phyloP scores from a whole-genome alignment of 768 basidiomycete genomes.

The Psilocybe tampanensis region DNA sequence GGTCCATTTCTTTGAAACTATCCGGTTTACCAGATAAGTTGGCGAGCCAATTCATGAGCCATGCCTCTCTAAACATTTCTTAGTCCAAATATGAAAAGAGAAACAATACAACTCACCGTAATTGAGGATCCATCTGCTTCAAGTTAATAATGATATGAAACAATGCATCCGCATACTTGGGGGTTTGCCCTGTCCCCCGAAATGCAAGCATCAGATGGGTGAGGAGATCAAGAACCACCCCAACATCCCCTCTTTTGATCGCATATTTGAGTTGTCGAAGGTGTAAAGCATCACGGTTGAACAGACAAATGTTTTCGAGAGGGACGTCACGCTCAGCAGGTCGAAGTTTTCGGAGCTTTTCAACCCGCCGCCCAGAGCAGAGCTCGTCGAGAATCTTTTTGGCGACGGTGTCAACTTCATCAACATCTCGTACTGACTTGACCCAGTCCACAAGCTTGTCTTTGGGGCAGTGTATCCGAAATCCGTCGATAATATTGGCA shows the following conservation, averaged over 20 bases:
- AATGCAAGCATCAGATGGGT: constrained; percentile 16
- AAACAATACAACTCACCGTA: constrained; percentile 10
- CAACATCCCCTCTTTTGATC: constrained; percentile 19
- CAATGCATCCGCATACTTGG: constrained; percentile 21
- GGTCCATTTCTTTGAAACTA: constrained; percentile 28
- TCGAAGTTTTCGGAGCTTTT: neutral
- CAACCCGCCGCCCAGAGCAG: constrained; percentile 12
- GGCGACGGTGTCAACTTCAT: constrained; percentile 9
- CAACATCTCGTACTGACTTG: neutral
- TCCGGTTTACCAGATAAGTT: constrained; percentile 16
- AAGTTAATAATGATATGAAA: constrained; percentile 10
- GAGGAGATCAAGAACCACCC: constrained; percentile 14
- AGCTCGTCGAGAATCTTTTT: constrained; percentile 8
- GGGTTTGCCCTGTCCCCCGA: constrained; percentile 18
- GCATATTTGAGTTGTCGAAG: constrained; percentile 16
- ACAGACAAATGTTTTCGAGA: constrained; percentile 16
- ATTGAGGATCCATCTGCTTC: constrained; percentile 11
- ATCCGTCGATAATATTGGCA: constrained; percentile 21
- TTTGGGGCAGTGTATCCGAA: constrained; percentile 7
- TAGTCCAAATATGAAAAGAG: neutral
- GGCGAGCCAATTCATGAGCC: constrained; percentile 24
- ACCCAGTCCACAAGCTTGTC: constrained; percentile 12
- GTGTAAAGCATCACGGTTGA: constrained; percentile 13
- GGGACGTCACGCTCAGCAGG: constrained; percentile 10
- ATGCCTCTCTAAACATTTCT: constrained; percentile 12